phyloP scores from a whole-genome alignment of 352 stramenopile genomes.

The Phytophthora meadii region DNA sequence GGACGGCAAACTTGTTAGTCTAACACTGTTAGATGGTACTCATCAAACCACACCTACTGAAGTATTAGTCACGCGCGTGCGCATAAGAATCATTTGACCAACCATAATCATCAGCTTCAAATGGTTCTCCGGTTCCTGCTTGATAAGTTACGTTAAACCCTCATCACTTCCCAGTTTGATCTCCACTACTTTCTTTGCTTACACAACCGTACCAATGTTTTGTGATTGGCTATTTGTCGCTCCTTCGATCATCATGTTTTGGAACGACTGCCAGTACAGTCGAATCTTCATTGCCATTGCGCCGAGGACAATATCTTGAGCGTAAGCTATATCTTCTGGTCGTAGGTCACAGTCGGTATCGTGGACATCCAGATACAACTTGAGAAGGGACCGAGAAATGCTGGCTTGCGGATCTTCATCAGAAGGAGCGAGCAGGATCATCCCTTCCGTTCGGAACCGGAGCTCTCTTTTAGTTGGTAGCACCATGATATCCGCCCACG shows the following conservation, averaged over 20 bases:
- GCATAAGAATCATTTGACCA: too few species aligned
- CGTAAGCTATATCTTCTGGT: slow-evolving; percentile 18
- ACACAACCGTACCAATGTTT: neutral
- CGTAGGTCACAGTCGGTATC: neutral
- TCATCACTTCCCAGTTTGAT: too few species aligned
- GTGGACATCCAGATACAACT: slow-evolving; percentile 21
- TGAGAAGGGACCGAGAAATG: slow-evolving; percentile 15
- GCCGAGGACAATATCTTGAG: slow-evolving; percentile 24
- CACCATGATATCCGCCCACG: slow-evolving; percentile 25
- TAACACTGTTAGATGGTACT: too few species aligned
- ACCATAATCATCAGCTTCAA: too few species aligned
- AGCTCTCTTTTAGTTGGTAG: slow-evolving; percentile 17
- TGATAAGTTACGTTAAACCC: too few species aligned
- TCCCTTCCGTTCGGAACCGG: slow-evolving; percentile 16
- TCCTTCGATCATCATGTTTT: slow-evolving; percentile 24
- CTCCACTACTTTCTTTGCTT: too few species aligned
- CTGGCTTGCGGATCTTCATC: neutral
- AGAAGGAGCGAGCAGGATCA: slow-evolving; percentile 9
- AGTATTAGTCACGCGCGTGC: too few species aligned
- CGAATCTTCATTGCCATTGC: slow-evolving; percentile 26
- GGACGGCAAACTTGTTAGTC: too few species aligned
- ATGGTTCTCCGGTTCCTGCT: too few species aligned
- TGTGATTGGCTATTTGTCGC: neutral
- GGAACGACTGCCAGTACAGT: slow-evolving; percentile 23
- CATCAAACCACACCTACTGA: too few species aligned